Base-by-base conservation (phyloP, 805 yeast species). In the Kodamaea kaohsiungensis region DNA sequence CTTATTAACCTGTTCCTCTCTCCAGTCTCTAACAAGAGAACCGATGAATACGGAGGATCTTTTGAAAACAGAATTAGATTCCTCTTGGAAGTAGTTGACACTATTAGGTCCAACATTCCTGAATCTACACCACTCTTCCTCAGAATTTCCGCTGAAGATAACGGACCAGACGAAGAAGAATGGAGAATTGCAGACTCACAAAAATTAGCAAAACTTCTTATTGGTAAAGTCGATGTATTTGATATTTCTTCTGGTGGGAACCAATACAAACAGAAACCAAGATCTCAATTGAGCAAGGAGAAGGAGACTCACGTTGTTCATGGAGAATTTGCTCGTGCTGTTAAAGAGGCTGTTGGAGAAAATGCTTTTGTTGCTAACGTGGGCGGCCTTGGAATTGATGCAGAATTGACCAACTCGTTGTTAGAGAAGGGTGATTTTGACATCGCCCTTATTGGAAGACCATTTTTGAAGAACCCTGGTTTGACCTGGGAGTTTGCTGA, bases 191-290 rank as follows among this genome's bases (percentile, higher is more conserved):
- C 75, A 37, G 85, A 82, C 57, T 65, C 83, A 1, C 60, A 73
- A 37, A 67, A 67, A 53, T 62, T 81, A 37, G 74, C 78, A 0
- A 68, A 71, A n/a, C 56, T 69, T 7, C 65, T 80, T 6, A 67
- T 69, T 15, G 71, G 73, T 18, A 69, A 64, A 48, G 73, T 84
- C 42, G 83, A 81, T 55, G 66, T 83, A 10, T 56, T 84, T 35
- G 88, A 85, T 61, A 72, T 79, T 45, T 81, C 86, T 0, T 70
- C 83, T 8, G 87, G 86, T 54, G 85, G 85, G 43, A 75, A 73
- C 60, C 68, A 67, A 59, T 55, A 65, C 45, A 59, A 66, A 39
- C 71, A 67, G 54, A 61, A 54, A 22, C 60, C 73, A 60, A 61
- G 71, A 62, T 49, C 60, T 3, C 48, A 19, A 9, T n/a, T 15